phyloP scores from a whole-genome alignment of 106 monocot species.

The Phalaenopsis equestris region DNA sequence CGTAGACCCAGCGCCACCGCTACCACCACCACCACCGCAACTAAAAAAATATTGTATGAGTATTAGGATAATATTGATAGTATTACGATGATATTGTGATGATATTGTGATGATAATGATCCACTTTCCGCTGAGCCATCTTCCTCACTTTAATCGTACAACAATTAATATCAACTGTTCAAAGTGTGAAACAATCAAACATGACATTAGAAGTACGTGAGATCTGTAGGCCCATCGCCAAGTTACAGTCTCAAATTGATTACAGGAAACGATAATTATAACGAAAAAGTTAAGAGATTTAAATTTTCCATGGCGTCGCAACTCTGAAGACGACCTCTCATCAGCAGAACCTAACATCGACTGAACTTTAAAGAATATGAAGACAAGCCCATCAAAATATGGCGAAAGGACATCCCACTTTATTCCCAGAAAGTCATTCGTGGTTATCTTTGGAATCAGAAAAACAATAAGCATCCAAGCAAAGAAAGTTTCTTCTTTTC shows the following conservation, averaged over 20 bases:
- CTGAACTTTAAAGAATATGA: background rate
- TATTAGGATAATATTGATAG: too few relatives aligned
- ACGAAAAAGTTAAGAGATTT: too few relatives aligned
- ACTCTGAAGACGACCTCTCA: background rate
- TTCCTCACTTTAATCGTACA: background rate
- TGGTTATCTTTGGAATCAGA: conserved; percentile 9
- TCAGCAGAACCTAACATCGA: background rate
- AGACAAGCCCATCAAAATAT: background rate
- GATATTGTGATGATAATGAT: too few relatives aligned
- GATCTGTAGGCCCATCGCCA: background rate
- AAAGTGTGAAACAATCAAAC: background rate
- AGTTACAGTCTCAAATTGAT: background rate
- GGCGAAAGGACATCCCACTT: background rate
- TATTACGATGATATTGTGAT: too few relatives aligned
- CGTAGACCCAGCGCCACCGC: too few relatives aligned
- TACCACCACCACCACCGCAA: too few relatives aligned
- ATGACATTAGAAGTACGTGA: background rate
- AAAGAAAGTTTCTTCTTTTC: background rate
- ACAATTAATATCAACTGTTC: background rate
- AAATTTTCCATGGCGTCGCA: background rate
- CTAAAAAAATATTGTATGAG: too few relatives aligned
- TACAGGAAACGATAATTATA: too few relatives aligned
- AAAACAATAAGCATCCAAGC: background rate
- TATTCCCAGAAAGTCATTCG: background rate
- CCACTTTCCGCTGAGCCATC: background rate